Evolutionary conservation across 1,284 basidiomycete species (phyloP).

Genomic region (Cutaneotrichosporon curvatum): DNA sequence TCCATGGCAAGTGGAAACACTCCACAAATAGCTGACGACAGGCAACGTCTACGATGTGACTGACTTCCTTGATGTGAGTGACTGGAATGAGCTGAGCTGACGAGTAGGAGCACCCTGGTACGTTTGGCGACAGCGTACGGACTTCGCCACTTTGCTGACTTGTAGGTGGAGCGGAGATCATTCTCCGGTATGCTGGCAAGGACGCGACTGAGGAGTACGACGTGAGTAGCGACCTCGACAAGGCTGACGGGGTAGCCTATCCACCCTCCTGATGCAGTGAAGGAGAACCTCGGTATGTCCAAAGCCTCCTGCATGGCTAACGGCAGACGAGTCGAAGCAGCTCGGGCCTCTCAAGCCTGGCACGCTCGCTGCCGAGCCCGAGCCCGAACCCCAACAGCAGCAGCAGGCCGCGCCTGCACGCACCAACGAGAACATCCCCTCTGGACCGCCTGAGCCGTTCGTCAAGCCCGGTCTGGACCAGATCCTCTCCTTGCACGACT

Average conservation of each 20-base stretch:
- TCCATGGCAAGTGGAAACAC: constrained; percentile 57
- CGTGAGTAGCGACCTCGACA: constrained; percentile 14
- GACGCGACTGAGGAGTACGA: constrained; percentile 76
- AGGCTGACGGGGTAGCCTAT: constrained; percentile 51
- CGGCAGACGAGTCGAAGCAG: constrained; percentile 25
- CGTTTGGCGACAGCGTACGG: constrained; percentile 11
- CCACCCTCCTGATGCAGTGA: constrained; percentile 80
- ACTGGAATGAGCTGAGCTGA: constrained; percentile 9
- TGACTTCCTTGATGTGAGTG: constrained; percentile 59
- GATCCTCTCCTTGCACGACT: constrained; percentile 82
- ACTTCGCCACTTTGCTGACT: neutral
- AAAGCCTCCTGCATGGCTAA: neutral
- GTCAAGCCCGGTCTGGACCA: constrained; percentile 60
- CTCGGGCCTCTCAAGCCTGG: constrained; percentile 62
- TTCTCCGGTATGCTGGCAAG: constrained; percentile 62
- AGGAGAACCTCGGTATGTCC: constrained; percentile 61
- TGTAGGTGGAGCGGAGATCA: constrained; percentile 57
- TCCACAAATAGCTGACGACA: constrained; percentile 24
- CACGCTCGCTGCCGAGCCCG: constrained; percentile 44
- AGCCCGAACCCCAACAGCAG: constrained; percentile 14
- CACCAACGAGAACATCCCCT: constrained; percentile 31
- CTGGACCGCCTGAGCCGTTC: constrained; percentile 29
- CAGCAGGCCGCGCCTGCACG: constrained; percentile 47
- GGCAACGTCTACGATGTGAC: constrained; percentile 69
- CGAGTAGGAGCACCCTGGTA: constrained; percentile 58